Percentiles rank a stretch among this genome's conserved stretches.
Conservation (phyloP, 306 rosid species). For the Ammopiptanthus mongolicus region DNA sequence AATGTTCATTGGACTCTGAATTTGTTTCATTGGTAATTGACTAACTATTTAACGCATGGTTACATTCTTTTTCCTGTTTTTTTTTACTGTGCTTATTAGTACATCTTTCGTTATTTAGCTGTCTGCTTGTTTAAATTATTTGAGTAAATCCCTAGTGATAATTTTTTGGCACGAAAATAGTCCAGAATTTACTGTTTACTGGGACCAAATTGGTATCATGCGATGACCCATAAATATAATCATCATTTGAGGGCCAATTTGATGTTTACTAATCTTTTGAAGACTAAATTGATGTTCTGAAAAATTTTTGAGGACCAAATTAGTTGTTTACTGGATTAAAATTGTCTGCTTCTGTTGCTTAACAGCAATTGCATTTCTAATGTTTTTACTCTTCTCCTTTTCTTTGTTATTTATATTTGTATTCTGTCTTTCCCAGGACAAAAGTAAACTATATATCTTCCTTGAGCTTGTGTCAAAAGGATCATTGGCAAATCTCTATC, state of each 20-base stretch:
- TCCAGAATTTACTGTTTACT: not conserved
- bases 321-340: not conserved
- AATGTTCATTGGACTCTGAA: not conserved
- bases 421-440: slow-evolving; percentile 33
- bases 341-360: not conserved
- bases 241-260: not conserved
- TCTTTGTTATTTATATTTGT: slow-evolving; percentile 12
- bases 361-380: not conserved
- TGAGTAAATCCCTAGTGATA: not conserved
- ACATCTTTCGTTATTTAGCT: not conserved
- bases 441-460: slow-evolving; percentile 51
- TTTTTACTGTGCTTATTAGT: not conserved
- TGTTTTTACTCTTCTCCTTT: not conserved
- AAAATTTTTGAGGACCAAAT: too few species aligned
- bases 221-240: not conserved
- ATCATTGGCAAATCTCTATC: slow-evolving; percentile 51
- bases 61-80: not conserved
- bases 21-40: not conserved
- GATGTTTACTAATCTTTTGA: not conserved
- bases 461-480: slow-evolving; percentile 67
- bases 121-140: not conserved
- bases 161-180: not conserved
- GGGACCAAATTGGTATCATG: not conserved
- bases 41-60: not conserved
- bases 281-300: not conserved